These are phyloP conservation scores for Blastocladiella britannica DNA, from an alignment of 192 early-diverging fungal genomes.

Conservation along the genomic window DNA sequence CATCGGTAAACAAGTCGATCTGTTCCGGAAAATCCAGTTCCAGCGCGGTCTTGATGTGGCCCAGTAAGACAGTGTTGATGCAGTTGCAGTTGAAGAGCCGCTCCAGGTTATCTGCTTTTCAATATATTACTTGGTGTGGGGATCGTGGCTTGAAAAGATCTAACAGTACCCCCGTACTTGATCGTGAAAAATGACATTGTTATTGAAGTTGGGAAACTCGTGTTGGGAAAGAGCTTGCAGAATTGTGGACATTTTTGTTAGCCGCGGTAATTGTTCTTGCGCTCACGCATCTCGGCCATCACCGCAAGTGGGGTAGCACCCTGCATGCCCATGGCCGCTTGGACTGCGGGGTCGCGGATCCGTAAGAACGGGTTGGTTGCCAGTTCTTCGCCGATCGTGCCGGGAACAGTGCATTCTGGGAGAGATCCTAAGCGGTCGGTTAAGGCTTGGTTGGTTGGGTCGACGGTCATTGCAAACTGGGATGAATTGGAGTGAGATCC, in stretches of 20 bases:
- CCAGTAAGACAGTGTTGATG: constrained; percentile 19
- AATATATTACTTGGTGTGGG: neutral
- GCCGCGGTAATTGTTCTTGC: constrained; percentile 72
- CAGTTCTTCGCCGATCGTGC: constrained; percentile 72
- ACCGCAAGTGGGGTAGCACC: constrained; percentile 57
- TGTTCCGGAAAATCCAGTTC: neutral
- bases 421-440: constrained; percentile 45
- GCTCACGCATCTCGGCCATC: constrained; percentile 48
- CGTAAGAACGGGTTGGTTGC: constrained; percentile 79
- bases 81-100: constrained; percentile 26
- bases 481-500: no score
- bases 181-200: constrained; percentile 15
- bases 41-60: constrained; percentile 11
- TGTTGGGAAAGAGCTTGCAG: no score
- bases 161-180: constrained; percentile 18
- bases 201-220: no score
- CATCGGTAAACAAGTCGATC: constrained; percentile 26
- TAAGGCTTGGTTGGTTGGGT: constrained; percentile 12
- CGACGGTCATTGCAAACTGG: constrained; percentile 10
- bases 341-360: constrained; percentile 19
- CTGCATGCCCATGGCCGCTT: constrained; percentile 27
- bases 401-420: constrained; percentile 59
- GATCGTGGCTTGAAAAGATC: neutral
- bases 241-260: no score
- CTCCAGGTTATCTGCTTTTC: constrained; percentile 23